These are phyloP conservation scores for Noccaea bulbosa DNA, from an alignment of 345 rosid species.

Conservation along the genomic window DNA sequence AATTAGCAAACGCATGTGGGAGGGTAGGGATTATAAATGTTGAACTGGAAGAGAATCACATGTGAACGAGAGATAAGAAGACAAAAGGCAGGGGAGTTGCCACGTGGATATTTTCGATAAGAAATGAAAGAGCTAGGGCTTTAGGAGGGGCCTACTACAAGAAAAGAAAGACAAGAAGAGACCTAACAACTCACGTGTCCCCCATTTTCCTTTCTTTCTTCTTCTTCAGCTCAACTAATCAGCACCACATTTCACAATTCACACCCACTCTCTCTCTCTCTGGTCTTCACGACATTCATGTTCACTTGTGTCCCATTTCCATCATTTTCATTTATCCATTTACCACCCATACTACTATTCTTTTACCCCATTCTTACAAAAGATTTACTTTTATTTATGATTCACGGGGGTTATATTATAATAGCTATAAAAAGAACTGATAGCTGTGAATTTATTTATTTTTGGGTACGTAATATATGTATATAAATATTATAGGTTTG, in stretches of 20 bases:
- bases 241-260: constrained; percentile 33
- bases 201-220: not conserved
- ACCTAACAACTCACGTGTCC: constrained; percentile 47
- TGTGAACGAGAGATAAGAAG: constrained; percentile 33
- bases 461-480: not conserved
- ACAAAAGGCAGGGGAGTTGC: constrained; percentile 41
- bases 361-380: not conserved
- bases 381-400: not conserved
- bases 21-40: constrained; percentile 21
- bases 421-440: not conserved
- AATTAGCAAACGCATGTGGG: constrained; percentile 42
- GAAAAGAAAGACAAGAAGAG: constrained; percentile 22
- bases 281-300: constrained; percentile 48
- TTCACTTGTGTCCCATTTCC: constrained; percentile 28
- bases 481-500: not conserved
- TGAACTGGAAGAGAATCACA: constrained; percentile 28
- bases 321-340: constrained; percentile 21
- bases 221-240: constrained; percentile 34
- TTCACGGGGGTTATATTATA: constrained; percentile 13
- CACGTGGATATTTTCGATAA: constrained; percentile 39
- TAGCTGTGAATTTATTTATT: not conserved
- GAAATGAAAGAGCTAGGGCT: constrained; percentile 24
- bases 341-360: constrained; percentile 13
- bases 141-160: constrained; percentile 16
- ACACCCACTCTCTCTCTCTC: constrained; percentile 23